A percentile compares a stretch with the other conserved stretches of the same genome.
These are phyloP conservation scores for Penicillium subrubescens DNA, from an alignment of 495 filamentous ascomycete species.

Conservation along the genomic window DNA sequence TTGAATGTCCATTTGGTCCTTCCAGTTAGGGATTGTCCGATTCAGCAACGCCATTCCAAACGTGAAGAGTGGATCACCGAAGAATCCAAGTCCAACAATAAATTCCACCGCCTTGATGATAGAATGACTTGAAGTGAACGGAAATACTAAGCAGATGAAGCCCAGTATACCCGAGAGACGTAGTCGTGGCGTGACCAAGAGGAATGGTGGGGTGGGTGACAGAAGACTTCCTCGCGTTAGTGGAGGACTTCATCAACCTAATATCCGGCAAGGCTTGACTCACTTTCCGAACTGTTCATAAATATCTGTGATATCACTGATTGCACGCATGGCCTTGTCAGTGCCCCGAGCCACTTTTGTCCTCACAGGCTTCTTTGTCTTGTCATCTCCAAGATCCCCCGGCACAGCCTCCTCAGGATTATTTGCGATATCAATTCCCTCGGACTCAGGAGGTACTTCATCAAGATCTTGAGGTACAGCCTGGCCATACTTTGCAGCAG, in stretches of 20 bases:
- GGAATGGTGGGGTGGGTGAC: conserved; percentile 78
- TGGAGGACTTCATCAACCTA: neutral
- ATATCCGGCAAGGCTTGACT: conserved; percentile 18
- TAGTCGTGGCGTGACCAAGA: conserved; percentile 59
- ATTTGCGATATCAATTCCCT: conserved; percentile 59
- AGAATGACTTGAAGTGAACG: conserved; percentile 71
- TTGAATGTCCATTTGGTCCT: conserved; percentile 68
- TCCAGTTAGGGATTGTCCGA: conserved; percentile 70
- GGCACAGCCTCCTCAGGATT: conserved; percentile 61
- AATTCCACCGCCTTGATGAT: conserved; percentile 72
- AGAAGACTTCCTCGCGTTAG: conserved; percentile 52
- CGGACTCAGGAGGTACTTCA: conserved; percentile 44
- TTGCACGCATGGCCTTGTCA: conserved; percentile 72
- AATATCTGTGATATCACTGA: conserved; percentile 73
- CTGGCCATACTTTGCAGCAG: conserved; percentile 70
- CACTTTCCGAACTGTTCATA: conserved; percentile 84
- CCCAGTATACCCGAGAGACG: conserved; percentile 63
- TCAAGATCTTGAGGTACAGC: conserved; percentile 47
- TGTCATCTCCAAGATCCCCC: conserved; percentile 63
- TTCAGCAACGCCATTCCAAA: conserved; percentile 64
- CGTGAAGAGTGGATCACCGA: conserved; percentile 73
- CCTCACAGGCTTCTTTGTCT: conserved; percentile 83
- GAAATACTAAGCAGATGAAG: conserved; percentile 56
- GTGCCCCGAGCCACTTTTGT: conserved; percentile 76
- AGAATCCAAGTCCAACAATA: conserved; percentile 71